A percentile compares a stretch with the other conserved stretches of the same genome.
phyloP scores from a whole-genome alignment of 768 basidiomycete species.

The Chalciporus piperatus region DNA sequence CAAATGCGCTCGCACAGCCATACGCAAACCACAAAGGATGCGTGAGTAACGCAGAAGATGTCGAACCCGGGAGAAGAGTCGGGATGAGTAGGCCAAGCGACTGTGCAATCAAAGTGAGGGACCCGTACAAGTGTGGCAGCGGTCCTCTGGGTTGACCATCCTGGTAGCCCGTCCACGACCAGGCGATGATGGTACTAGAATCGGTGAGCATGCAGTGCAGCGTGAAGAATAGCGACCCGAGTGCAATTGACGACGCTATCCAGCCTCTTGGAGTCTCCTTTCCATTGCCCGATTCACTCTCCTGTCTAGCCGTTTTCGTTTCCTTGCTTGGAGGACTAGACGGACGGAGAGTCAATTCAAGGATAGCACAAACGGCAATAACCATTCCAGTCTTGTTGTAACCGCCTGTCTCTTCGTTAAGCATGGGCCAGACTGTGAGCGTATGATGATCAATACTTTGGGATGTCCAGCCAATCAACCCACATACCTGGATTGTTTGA shows the following conservation, averaged over 20 bases:
- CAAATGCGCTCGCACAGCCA: slow-evolving; percentile 50
- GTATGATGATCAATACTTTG: neutral
- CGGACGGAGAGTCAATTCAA: slow-evolving; percentile 51
- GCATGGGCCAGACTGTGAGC: slow-evolving; percentile 70
- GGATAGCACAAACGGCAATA: slow-evolving; percentile 55
- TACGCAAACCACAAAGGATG: slow-evolving; percentile 54
- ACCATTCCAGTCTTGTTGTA: slow-evolving; percentile 66
- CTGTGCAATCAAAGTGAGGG: slow-evolving; percentile 63
- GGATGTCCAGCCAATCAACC: neutral
- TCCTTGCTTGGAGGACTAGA: slow-evolving; percentile 10
- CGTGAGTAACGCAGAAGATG: slow-evolving; percentile 29
- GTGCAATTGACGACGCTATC: slow-evolving; percentile 47
- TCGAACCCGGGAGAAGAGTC: slow-evolving; percentile 25
- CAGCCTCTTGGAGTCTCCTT: slow-evolving; percentile 26
- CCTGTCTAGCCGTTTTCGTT: neutral
- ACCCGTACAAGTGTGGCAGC: slow-evolving; percentile 66
- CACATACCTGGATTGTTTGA: slow-evolving; percentile 72
- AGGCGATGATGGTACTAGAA: slow-evolving; percentile 73
- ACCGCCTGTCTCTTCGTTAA: slow-evolving; percentile 61
- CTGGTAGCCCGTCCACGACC: slow-evolving; percentile 89
- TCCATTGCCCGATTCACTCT: neutral
- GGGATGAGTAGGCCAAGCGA: slow-evolving; percentile 52
- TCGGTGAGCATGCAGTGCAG: slow-evolving; percentile 74
- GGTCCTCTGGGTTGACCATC: slow-evolving; percentile 62
- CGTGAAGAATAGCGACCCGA: slow-evolving; percentile 69